Base-by-base conservation (phyloP, 2,329 filamentous ascomycete genomes). In the Nothophoma quercina region DNA sequence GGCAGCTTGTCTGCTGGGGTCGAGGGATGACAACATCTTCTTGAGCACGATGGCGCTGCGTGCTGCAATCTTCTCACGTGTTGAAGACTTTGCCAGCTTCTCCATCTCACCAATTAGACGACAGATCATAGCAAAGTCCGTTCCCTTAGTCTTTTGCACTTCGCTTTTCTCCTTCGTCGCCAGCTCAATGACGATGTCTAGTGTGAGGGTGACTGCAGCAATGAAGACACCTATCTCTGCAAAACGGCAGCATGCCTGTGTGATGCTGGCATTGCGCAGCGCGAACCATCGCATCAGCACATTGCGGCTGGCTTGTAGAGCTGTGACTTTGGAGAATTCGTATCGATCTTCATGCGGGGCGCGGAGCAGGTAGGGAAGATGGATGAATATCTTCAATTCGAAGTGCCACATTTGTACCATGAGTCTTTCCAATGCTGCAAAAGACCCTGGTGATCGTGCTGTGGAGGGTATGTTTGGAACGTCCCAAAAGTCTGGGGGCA, bases 251-350 rank as follows among this genome's bases (percentile, higher is more conserved):
- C 68, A 73, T 1, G 69, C 68, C 51, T 73, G 70, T 8, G 70
- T 73, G 41, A 72, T 71, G 44, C 51, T 54, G 5, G 69, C 65
- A 35, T 72, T 73, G 21, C 69, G 64, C 4, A 74, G 62, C 2
- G 70, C 71, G 42, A 74, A 72, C 69, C 69, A 74, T 40, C 71
- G 50, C 69, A 73, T 70, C 23, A 73, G 48, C 12, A 74, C 56
- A 53, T 72, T 71, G 3, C 71, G 71, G 38, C 69, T 68, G 7
- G 70, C 65, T 40, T 72, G 69, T 16, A 73, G 48, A 4, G 68
- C 71, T 1, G 70, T 69, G 38, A 72, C 60, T 38, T 73, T 73
- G 1, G 66, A 69, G 52, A 64, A 74, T 5, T 71, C 69, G 55
- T 69, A 74, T 15, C 69, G 61, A 18, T 59, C 62, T 16, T 74